phyloP scores from a whole-genome alignment of 768 basidiomycete species.

The Candolleomyces aberdarensis region DNA sequence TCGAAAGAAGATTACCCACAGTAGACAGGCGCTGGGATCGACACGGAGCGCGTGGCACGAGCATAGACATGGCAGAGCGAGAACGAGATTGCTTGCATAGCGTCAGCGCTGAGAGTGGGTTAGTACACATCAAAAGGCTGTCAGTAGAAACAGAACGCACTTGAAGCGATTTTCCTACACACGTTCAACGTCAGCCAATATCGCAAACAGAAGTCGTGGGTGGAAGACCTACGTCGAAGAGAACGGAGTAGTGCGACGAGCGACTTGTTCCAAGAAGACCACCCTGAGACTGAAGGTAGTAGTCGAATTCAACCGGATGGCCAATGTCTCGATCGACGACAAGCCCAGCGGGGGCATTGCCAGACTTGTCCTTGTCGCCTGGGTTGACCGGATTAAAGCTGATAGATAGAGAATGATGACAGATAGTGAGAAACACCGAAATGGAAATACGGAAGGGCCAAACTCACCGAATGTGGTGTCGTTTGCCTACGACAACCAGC shows the following conservation, averaged over 20 bases:
- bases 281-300: slow-evolving; percentile 74
- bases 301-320: slow-evolving; percentile 74
- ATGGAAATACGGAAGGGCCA: too few species aligned
- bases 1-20: slow-evolving; percentile 39
- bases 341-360: slow-evolving; percentile 75
- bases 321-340: slow-evolving; percentile 70
- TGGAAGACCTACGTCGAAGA: slow-evolving; percentile 17
- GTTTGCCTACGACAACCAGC: slow-evolving; percentile 76
- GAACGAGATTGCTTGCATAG: slow-evolving; percentile 65
- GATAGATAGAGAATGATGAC: background rate
- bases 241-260: slow-evolving; percentile 43
- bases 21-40: slow-evolving; percentile 77
- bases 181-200: background rate
- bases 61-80: slow-evolving; percentile 76
- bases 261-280: slow-evolving; percentile 74
- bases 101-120: slow-evolving; percentile 46
- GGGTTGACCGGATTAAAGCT: slow-evolving; percentile 31
- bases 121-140: slow-evolving; percentile 1
- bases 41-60: slow-evolving; percentile 72
- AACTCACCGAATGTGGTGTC: slow-evolving; percentile 54
- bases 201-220: background rate
- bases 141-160: slow-evolving; percentile 24
- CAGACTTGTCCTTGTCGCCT: slow-evolving; percentile 57
- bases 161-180: slow-evolving; percentile 54
- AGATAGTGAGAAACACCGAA: background rate